These are phyloP conservation scores for Apophysomyces variabilis DNA, from an alignment of 371 early-diverging fungal genomes.

Conservation along the genomic window DNA sequence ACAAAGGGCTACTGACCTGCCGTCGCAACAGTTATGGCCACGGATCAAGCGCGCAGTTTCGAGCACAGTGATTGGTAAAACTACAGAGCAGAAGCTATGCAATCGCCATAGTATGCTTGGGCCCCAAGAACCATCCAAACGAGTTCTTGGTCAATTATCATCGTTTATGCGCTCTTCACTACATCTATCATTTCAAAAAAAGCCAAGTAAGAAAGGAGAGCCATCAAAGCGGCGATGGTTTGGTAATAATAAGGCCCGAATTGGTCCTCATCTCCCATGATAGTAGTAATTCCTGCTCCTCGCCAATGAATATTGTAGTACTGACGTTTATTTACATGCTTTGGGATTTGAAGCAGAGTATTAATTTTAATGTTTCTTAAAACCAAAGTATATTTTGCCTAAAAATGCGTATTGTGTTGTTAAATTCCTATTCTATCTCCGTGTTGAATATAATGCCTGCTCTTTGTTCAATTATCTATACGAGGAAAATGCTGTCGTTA, in stretches of 20 bases:
- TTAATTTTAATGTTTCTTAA: no score
- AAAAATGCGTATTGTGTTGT: no score
- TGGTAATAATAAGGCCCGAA: constrained; percentile 28
- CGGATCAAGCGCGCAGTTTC: constrained; percentile 34
- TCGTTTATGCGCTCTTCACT: constrained; percentile 21
- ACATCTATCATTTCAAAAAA: constrained; percentile 7
- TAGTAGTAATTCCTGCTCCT: background rate
- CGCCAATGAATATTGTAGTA: background rate
- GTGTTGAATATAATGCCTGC: no score
- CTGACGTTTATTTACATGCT: no score
- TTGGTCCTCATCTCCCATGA: constrained; percentile 21
- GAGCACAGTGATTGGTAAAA: constrained; percentile 7
- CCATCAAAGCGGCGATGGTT: constrained; percentile 25
- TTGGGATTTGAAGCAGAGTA: no score
- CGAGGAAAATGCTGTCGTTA: no score
- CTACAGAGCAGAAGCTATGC: background rate
- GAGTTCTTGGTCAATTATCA: constrained; percentile 15
- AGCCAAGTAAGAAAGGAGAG: constrained; percentile 15
- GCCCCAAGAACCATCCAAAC: constrained; percentile 8
- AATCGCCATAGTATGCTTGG: background rate
- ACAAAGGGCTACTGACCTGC: background rate
- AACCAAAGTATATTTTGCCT: no score
- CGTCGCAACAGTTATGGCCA: constrained; percentile 33
- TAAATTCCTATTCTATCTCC: no score
- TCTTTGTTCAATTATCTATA: no score